Conservation (phyloP, 768 basidiomycete genomes). For the Stropharia rugosoannulata region DNA sequence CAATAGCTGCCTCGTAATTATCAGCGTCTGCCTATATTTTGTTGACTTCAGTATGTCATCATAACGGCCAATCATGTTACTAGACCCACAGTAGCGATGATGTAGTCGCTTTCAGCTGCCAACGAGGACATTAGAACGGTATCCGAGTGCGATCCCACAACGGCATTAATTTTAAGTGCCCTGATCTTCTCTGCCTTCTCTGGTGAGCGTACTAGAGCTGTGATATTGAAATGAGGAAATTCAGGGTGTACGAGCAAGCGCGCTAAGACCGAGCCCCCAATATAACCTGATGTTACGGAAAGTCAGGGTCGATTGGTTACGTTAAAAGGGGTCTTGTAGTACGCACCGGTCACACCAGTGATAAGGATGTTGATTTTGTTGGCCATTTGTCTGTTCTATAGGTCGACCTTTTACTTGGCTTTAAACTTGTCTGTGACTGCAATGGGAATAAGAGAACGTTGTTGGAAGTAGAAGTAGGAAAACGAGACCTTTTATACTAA, state of each 20-base stretch:
- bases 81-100: constrained; percentile 33
- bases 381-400: constrained; percentile 14
- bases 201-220: constrained; percentile 41
- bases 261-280: constrained; percentile 45
- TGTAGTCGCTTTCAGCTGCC: constrained; percentile 38
- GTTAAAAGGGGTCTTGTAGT: not conserved
- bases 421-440: not conserved
- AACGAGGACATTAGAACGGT: constrained; percentile 35
- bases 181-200: constrained; percentile 46
- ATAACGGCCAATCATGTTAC: not conserved
- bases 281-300: constrained; percentile 35
- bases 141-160: constrained; percentile 40
- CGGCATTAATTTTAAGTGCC: constrained; percentile 33
- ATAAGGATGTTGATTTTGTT: constrained; percentile 36
- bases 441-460: no score
- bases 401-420: no score
- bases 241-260: constrained; percentile 39
- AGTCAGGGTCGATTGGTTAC: not conserved
- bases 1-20: constrained; percentile 34
- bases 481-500: no score
- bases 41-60: not conserved
- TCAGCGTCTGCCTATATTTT: constrained; percentile 37
- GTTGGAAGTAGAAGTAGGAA: no score
- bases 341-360: constrained; percentile 44
- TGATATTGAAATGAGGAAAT: constrained; percentile 35